A percentile compares a stretch with the other conserved stretches of the same genome.
phyloP scores from a whole-genome alignment of 208 protist species.

The Leishmania braziliensis region DNA sequence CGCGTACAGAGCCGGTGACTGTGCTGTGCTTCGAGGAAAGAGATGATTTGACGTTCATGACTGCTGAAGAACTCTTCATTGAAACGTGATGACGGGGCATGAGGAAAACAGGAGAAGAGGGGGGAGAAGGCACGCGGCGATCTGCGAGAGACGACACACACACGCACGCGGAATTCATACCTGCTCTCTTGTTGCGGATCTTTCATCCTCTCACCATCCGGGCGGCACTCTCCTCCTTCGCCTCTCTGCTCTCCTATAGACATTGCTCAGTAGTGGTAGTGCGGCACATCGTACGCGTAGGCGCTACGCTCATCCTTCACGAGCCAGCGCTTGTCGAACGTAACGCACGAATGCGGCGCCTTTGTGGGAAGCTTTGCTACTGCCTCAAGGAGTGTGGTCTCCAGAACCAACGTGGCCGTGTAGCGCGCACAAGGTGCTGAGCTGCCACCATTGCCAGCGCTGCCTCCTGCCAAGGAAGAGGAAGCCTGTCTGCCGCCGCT shows the following conservation, averaged over 20 bases:
- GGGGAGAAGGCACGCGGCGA: background rate
- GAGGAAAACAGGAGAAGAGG: background rate
- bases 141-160: background rate
- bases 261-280: conserved; percentile 27
- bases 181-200: background rate
- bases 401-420: conserved; percentile 21
- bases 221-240: background rate
- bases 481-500: background rate
- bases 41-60: background rate
- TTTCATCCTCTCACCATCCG: background rate
- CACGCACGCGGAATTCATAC: too few relatives aligned
- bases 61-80: background rate
- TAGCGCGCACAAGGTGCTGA: conserved; percentile 14
- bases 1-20: background rate
- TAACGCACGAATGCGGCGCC: background rate
- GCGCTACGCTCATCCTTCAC: conserved; percentile 10
- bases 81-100: background rate
- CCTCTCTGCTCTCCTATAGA: background rate
- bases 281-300: conserved; percentile 28
- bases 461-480: background rate
- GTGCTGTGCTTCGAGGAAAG: background rate
- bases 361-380: conserved; percentile 1
- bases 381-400: conserved; percentile 14
- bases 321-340: conserved; percentile 29
- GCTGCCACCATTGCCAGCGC: background rate